A percentile compares a stretch with the other conserved stretches of the same genome.
Conservation (phyloP, 2,329 filamentous ascomycete genomes). For the Penicillium vulpinum region DNA sequence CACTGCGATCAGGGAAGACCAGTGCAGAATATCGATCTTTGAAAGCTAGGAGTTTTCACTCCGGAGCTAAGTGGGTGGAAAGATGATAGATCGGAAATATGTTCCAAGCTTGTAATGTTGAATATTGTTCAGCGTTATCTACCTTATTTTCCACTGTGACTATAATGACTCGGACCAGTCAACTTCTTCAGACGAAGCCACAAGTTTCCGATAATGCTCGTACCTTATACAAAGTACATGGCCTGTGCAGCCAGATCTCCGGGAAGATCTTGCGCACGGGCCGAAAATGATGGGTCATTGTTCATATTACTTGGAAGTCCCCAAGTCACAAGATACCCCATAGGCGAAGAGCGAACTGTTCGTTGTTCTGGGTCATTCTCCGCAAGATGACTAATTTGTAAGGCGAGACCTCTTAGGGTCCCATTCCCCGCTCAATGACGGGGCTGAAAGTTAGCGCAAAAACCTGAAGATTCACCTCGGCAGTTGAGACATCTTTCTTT, state of each 20-base stretch:
- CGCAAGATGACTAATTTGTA: not conserved
- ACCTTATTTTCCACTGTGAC: slow-evolving; percentile 5
- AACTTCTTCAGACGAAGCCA: slow-evolving; percentile 12
- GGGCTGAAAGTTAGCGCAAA: slow-evolving; percentile 1
- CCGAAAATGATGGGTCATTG: slow-evolving; percentile 3
- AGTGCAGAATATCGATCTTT: slow-evolving; percentile 1
- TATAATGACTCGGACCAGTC: slow-evolving; percentile 8
- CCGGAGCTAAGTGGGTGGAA: not conserved
- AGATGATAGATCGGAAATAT: not conserved
- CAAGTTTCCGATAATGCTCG: slow-evolving; percentile 10
- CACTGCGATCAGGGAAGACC: slow-evolving; percentile 12
- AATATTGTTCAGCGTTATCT: not conserved
- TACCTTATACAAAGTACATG: too few relatives aligned
- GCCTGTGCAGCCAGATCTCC: slow-evolving; percentile 14
- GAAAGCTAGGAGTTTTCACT: slow-evolving; percentile 1
- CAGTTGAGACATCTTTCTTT: not conserved
- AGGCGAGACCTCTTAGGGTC: too few relatives aligned
- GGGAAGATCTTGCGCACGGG: slow-evolving; percentile 10
- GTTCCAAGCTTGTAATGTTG: not conserved
- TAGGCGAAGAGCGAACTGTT: not conserved
- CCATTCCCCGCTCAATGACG: not conserved
- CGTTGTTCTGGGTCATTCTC: not conserved
- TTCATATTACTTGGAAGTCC: not conserved
- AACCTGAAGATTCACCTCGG: not conserved
- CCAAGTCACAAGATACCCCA: not conserved